Evolutionary conservation across 306 rosid species (phyloP).

Genomic region (Carpinus viminea): DNA sequence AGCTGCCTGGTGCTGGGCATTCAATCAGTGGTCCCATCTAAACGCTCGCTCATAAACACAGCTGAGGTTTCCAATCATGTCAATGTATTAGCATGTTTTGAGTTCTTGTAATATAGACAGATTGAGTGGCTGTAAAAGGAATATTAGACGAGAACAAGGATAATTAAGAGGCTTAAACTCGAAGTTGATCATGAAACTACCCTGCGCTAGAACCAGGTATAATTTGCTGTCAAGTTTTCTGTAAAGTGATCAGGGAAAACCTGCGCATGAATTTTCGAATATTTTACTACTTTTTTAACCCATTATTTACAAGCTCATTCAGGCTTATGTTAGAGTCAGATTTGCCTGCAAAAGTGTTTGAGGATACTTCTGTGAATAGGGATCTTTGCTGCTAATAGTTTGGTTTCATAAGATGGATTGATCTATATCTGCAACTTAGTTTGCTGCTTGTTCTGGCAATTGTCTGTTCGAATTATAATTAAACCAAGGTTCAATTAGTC

Average conservation of each 20-base stretch:
- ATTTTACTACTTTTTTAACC: neutral
- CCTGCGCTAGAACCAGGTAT: neutral
- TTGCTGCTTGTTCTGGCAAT: too few relatives aligned
- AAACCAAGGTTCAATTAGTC: too few relatives aligned
- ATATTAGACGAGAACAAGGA: neutral
- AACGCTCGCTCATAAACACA: neutral
- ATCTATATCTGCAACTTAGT: too few relatives aligned
- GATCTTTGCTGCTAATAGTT: too few relatives aligned
- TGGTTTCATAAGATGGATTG: neutral
- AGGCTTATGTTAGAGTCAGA: neutral
- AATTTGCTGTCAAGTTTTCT: neutral
- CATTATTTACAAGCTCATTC: too few relatives aligned
- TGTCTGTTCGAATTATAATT: too few relatives aligned
- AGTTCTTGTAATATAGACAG: too few relatives aligned
- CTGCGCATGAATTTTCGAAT: neutral
- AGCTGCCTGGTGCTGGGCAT: conserved; percentile 25
- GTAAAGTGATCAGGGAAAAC: neutral
- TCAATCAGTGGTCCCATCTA: neutral
- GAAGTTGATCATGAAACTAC: neutral
- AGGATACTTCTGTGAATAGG: neutral
- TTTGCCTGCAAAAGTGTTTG: neutral
- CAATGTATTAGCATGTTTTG: too few relatives aligned
- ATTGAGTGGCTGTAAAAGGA: neutral
- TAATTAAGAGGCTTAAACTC: neutral
- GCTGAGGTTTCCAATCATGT: conserved; percentile 3